Base-by-base conservation (phyloP, 1,284 basidiomycete species). In the Cutaneotrichosporon cavernicola region DNA sequence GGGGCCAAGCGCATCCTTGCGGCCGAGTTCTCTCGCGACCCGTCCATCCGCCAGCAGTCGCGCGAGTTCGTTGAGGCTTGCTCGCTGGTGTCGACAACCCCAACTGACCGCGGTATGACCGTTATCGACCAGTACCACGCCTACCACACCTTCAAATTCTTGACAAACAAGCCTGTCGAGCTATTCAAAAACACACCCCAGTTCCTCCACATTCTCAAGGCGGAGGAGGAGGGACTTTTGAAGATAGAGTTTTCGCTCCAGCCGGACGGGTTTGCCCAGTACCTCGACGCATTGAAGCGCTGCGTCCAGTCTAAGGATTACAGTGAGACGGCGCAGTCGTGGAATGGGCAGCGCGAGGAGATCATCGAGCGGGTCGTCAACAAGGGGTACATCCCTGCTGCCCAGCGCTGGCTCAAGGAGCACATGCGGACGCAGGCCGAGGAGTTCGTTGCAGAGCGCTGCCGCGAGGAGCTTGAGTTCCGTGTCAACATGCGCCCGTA, bases 141-240 rank as follows among this genome's bases (percentile, higher is more conserved):
- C 0, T 97, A 91, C 81, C 93, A 89, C 92, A 88, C 88, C 71
- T 99, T 99, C 87, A 99, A 99, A 84, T 99, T 97, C 82, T 84
- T 99, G 47, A 83, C 86, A 49, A 85, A 89, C 71, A 99, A 98
- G 77, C 89, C 87, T 11, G 85, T 92, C 36, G 78, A 78, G n/a
- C 85, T 87, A 8, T 88, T 97, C 85, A 75, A 88, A 52, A 84
- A 88, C 43, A 67, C 84, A 0, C 83, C 90, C 9, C 92, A 96
- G 73, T 97, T 96, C 81, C 83, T 99, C 36, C 88, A 93, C 70
- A 97, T 99, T 69, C 86, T 99, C 10, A 86, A 88, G 53, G 97
- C 97, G 1, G 97, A 99, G 80, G 83, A 88, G 14, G 91, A 97
- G 65, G 88, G 90, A 57, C 84, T 98, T 46, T 87, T 99, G 73